Base-by-base conservation (phyloP, 2,329 filamentous ascomycete genomes). In the Rhinocladiella mackenziei region DNA sequence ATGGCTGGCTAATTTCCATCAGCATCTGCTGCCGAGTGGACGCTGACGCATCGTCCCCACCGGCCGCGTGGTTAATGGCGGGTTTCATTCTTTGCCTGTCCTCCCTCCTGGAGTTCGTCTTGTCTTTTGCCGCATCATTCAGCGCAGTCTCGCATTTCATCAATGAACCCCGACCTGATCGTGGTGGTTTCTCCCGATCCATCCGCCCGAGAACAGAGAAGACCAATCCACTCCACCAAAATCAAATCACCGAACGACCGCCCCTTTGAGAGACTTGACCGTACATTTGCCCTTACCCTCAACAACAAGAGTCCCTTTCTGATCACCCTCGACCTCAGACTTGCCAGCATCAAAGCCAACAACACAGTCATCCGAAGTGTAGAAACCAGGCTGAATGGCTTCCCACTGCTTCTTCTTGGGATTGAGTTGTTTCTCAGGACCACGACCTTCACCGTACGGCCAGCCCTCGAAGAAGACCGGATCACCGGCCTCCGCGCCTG, bases 401-500 rank as follows among this genome's bases (percentile, higher is more conserved):
- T 98, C 92, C 89, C 91, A 97, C 50, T 97, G 74, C 82, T 97
- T 97, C 82, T 97, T 98, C 83, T 98, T 98, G 46, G 92, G 92
- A 76, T 97, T 98, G 45, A 98, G 77, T 39, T 91, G 80, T 51
- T 83, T 84, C 76, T 98, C 92, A 0, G 92, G 89, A 1, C 56
- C 56, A 28, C 53, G 54, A 10, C 55, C 55, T 74, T 94, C 86
- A 48, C 88, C 89, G 66, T 87, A 77, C 34, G 56, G 60, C 83
- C 87, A 98, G 35, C 92, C 92, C 64, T 97, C 86, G 63, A 98
- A 98, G 75, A 76, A 89, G 39, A 97, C 86, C 10, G 86, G 76
- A 63, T 95, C 88, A 46, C 92, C 92, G 4, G 89, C 87, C 62
- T 83, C 80, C 31, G 86, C 76, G 29, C 78, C 87, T 13, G 75